Base-by-base conservation (phyloP, 2,329 filamentous ascomycete species). In the Aspergillus sp. region DNA sequence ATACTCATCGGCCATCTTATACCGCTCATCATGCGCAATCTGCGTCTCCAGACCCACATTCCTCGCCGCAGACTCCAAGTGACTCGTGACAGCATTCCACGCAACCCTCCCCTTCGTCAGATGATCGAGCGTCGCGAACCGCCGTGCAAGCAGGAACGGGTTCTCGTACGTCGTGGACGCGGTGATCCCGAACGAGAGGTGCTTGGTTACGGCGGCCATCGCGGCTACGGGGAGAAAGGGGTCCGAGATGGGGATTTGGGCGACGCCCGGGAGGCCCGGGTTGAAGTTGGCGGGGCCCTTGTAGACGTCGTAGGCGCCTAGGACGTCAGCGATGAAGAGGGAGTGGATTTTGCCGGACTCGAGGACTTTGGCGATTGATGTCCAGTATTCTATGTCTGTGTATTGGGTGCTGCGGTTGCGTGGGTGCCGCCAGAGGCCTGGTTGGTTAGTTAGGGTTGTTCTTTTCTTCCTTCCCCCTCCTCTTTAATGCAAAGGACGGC, bases 161-260 rank as follows among this genome's bases (percentile, higher is more conserved):
- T 79, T 74, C 26, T 83, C 80, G 44, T 81, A 82, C 0, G 80
- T 83, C 0, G 79, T 80, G 0, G 78, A 80, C 0, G 80, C 80
- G 0, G 81, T 83, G 3, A 80, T 77, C 0, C 78, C 80, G 1
- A 83, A 77, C 0, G 66, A 72, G 53, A 81, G 63, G 20, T 72
- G 73, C 57, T 76, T 72, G 1, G 78, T 78, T 2, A 72, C 75
- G 1, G 78, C 69, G 5, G 77, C 75, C 73, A 80, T 73, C 1
- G 78, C 77, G 0, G 77, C 68, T n/a, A 80, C 71, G 5, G 65
- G 61, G 53, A 67, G 68, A 18, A 71, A 61, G 0, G 73, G 69
- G 61, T 76, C 74, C 8, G 68, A 71, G 36, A 75, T 68, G 0
- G 74, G 74, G 43, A 75, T 74, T 47, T 75, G 75, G 2, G 73